Base-by-base conservation (phyloP, 202 grass and related monocot species). In the Schoenoplectus triqueter region DNA sequence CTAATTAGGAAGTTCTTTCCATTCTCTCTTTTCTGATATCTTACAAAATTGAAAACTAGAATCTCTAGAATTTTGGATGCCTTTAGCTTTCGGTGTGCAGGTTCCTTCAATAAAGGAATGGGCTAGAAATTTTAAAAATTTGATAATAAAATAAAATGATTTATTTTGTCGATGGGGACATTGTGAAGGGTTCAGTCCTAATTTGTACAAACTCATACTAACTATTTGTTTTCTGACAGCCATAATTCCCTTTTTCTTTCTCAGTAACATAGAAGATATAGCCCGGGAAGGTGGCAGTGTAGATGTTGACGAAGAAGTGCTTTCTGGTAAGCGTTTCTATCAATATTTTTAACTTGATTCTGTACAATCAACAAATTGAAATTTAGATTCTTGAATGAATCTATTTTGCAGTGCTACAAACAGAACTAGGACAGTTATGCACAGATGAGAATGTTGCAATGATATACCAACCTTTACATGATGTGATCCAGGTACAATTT, bases 231-330 rank as follows among this genome's bases (percentile, higher is more conserved):
- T 22, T 75, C 72, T 39, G 45, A 76, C 46, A 18, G 1, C 49
- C 72, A 67, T 31, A 79, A 3, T 62, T 88, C 46, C 88, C 55
- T 10, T 39, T 88, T 83, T 69, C 15, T 80, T 82, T 90, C 72
- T 63, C 73, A 98, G 95, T 90, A 98, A 98, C 85, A 95, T 93
- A 89, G 95, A 98, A 88, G 92, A 98, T 39, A 93, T 90, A 83
- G 87, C 95, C 56, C 92, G 95, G 82, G 95, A 98, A 49, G 77
- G 88, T 83, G 95, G 95, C 66, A 95, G 95, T 87, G 64, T 98
- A 85, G 92, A 98, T 78, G 64, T 88, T 45, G 89, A 98, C 79
- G 88, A 90, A 90, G 89, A 98, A 61, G 83, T 91, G 70, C 91
- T 98, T 93, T 59, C 0, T 47, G 87, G 95, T 92, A 86, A 90